Percentiles rank a stretch among this genome's conserved stretches.
Evolutionary conservation across 1,284 basidiomycete species (phyloP).

Genomic region (Caloboletus inedulis): DNA sequence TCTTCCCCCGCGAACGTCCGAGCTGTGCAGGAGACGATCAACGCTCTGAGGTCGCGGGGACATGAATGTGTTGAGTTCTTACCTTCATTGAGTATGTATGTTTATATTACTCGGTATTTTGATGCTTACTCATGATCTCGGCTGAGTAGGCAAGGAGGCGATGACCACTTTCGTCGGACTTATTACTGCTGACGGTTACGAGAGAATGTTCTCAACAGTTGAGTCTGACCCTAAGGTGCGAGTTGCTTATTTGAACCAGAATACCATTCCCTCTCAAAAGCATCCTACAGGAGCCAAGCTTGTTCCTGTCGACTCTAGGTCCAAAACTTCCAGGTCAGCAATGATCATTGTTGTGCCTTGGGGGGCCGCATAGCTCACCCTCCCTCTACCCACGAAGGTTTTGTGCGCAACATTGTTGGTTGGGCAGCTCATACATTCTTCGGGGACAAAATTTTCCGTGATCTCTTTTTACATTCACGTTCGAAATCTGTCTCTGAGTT

Average conservation of each 20-base stretch:
- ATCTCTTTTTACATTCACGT: conserved; percentile 43
- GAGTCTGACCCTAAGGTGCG: conserved; percentile 66
- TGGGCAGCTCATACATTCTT: conserved; percentile 51
- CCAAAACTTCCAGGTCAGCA: conserved; percentile 55
- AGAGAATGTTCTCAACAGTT: conserved; percentile 62
- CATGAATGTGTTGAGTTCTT: conserved; percentile 77
- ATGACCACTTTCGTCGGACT: conserved; percentile 68
- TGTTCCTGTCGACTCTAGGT: conserved; percentile 59
- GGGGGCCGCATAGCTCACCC: background rate
- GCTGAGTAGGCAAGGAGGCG: conserved; percentile 43
- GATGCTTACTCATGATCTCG: background rate
- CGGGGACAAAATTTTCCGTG: conserved; percentile 57
- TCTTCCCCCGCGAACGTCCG: conserved; percentile 78
- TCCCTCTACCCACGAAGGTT: conserved; percentile 34
- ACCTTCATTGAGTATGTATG: conserved; percentile 45
- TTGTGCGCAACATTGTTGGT: conserved; percentile 46
- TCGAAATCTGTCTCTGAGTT: conserved; percentile 58
- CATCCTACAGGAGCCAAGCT: conserved; percentile 46
- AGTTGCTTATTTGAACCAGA: background rate
- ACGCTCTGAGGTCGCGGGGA: conserved; percentile 62
- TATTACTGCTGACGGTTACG: conserved; percentile 75
- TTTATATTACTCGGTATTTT: background rate
- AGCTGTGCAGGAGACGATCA: conserved; percentile 75
- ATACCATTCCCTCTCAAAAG: background rate
- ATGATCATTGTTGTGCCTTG: background rate